Conservation (phyloP, 176 grass and related monocot species). For the Rhynchospora tenuis region DNA sequence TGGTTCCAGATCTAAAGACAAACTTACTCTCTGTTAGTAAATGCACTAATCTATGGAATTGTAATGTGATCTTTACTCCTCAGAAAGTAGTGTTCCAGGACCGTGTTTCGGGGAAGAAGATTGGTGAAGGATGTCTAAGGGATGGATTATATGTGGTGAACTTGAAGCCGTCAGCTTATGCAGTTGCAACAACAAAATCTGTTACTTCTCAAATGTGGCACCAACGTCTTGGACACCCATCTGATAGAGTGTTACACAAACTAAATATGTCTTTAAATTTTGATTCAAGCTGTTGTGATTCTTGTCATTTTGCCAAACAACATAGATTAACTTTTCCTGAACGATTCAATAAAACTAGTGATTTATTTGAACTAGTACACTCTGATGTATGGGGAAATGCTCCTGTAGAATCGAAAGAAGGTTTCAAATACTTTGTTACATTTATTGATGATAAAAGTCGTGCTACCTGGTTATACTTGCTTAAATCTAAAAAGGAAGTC, state of each 20-base stretch:
- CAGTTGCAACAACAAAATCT: background rate
- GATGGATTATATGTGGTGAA: background rate
- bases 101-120: background rate
- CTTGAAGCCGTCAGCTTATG: background rate
- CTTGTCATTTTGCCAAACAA: background rate
- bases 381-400: background rate
- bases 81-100: background rate
- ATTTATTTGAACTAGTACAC: background rate
- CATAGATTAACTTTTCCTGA: background rate
- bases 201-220: background rate
- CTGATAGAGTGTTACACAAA: background rate
- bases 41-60: background rate
- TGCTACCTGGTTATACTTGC: background rate
- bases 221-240: background rate
- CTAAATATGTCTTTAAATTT: background rate
- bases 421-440: background rate
- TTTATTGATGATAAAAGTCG: background rate
- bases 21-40: background rate
- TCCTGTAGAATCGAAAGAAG: background rate
- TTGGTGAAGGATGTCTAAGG: background rate
- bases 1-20: background rate
- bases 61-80: background rate
- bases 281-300: background rate
- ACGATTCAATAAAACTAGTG: background rate
- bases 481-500: too few relatives aligned